Evolutionary conservation across 2,329 filamentous ascomycete genomes (phyloP).

Genomic region (Hypoxylon sp.): DNA sequence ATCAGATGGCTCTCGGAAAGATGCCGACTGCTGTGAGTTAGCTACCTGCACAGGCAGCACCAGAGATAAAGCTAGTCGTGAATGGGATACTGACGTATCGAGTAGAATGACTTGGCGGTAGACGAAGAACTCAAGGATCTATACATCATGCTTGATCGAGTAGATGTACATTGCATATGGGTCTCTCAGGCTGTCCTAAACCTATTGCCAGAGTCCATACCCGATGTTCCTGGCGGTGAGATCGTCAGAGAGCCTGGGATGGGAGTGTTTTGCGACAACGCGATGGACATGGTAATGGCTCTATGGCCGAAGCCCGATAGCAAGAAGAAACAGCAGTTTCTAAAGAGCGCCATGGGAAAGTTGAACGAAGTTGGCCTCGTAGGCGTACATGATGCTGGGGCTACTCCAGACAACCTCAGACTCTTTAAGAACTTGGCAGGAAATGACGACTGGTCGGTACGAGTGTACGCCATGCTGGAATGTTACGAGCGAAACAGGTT

Average conservation of each 20-base stretch:
- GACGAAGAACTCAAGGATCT: constrained; percentile 60
- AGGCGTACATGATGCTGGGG: constrained; percentile 74
- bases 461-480: constrained; percentile 74
- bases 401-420: constrained; percentile 60
- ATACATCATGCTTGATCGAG: constrained; percentile 74
- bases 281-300: constrained; percentile 67
- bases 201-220: constrained; percentile 62
- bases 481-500: constrained; percentile 70
- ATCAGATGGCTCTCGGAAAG: constrained; percentile 69
- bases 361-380: constrained; percentile 72
- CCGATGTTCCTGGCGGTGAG: constrained; percentile 68
- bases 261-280: constrained; percentile 78
- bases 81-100: constrained; percentile 14
- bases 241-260: constrained; percentile 66
- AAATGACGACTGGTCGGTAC: constrained; percentile 63
- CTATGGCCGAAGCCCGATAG: constrained; percentile 64
- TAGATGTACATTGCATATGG: constrained; percentile 76
- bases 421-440: constrained; percentile 62
- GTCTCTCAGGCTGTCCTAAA: constrained; percentile 70
- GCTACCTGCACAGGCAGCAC: constrained; percentile 3
- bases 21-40: constrained; percentile 70
- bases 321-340: constrained; percentile 60
- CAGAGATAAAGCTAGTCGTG: background rate
- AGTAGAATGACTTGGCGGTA: constrained; percentile 61
- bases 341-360: constrained; percentile 67